Conservation (phyloP, 768 basidiomycete genomes). For the Mycena indigotica region DNA sequence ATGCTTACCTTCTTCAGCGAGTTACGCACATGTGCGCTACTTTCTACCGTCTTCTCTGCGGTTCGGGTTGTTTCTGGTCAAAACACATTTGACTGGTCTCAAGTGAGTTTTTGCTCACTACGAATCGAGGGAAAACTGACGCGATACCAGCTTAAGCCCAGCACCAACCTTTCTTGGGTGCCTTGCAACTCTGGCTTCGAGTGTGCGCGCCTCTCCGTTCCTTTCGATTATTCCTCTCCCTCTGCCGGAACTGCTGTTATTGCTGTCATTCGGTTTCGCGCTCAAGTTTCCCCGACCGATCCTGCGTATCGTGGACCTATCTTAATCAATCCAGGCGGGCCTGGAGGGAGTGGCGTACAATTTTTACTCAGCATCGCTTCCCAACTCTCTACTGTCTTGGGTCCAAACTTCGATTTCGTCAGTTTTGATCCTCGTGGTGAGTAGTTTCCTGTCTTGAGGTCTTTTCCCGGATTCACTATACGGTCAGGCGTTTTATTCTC, state of each 20-base stretch:
- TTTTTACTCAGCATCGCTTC: constrained; percentile 3
- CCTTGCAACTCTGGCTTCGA: constrained; percentile 9
- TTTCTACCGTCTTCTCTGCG: too few species aligned
- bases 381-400: constrained; percentile 1
- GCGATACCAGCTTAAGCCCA: not conserved
- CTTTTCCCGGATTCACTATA: not conserved
- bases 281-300: constrained; percentile 12
- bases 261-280: constrained; percentile 28
- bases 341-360: constrained; percentile 30
- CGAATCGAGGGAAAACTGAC: not conserved
- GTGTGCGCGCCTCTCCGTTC: constrained; percentile 13
- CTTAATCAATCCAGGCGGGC: constrained; percentile 34
- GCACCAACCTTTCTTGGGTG: not conserved
- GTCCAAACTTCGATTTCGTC: constrained; percentile 26
- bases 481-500: constrained; percentile 3
- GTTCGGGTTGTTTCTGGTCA: too few species aligned
- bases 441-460: constrained; percentile 12
- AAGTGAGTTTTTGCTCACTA: not conserved
- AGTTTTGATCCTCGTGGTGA: constrained; percentile 32
- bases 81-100: not conserved
- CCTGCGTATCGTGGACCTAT: constrained; percentile 31
- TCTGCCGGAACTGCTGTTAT: constrained; percentile 23
- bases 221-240: constrained; percentile 31
- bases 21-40: too few species aligned
- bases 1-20: too few species aligned